Evolutionary conservation across 2,329 filamentous ascomycete species (phyloP).

Genomic region (Coniochaeta hoffmannii): DNA sequence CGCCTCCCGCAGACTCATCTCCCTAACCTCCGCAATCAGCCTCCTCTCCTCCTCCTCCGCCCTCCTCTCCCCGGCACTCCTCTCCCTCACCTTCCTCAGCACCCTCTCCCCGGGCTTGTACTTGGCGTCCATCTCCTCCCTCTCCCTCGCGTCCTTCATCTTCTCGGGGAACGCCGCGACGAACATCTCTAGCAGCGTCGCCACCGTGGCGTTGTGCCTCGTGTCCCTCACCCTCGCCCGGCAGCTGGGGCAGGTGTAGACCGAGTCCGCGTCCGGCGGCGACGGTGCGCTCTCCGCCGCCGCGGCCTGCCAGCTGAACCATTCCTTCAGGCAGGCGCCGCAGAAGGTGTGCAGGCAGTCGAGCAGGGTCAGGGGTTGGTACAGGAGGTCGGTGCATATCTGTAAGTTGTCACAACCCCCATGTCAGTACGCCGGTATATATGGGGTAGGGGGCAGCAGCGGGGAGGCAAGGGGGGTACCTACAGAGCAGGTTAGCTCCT

Average conservation of each 20-base stretch:
- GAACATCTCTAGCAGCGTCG: slow-evolving; percentile 83
- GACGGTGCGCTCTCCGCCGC: slow-evolving; percentile 44
- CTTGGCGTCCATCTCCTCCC: slow-evolving; percentile 63
- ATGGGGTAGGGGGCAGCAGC: too few relatives aligned
- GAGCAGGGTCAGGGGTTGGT: slow-evolving; percentile 82
- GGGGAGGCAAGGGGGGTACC: too few relatives aligned
- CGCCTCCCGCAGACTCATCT: slow-evolving; percentile 62
- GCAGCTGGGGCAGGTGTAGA: slow-evolving; percentile 89
- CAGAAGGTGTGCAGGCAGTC: slow-evolving; percentile 96
- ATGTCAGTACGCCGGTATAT: too few relatives aligned
- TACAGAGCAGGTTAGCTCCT: slow-evolving; percentile 92
- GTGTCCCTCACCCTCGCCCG: slow-evolving; percentile 81
- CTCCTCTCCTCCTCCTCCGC: slow-evolving; percentile 60
- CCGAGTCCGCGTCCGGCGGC: slow-evolving; percentile 35
- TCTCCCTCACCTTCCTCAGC: slow-evolving; percentile 50
- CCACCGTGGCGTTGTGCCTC: slow-evolving; percentile 83
- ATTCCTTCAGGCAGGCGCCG: slow-evolving; percentile 89
- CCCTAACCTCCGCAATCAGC: slow-evolving; percentile 63
- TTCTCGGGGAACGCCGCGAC: slow-evolving; percentile 72
- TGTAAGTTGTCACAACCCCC: slow-evolving; percentile 26
- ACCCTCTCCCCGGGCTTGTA: slow-evolving; percentile 81
- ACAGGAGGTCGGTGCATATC: slow-evolving; percentile 96
- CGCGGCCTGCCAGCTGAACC: slow-evolving; percentile 77
- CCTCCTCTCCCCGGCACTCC: slow-evolving; percentile 44
- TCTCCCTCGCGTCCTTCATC: slow-evolving; percentile 63